Percentiles rank a stretch among this genome's conserved stretches.
Evolutionary conservation across 1,139 yeast species (phyloP).

Genomic region (Pichia sp.): DNA sequence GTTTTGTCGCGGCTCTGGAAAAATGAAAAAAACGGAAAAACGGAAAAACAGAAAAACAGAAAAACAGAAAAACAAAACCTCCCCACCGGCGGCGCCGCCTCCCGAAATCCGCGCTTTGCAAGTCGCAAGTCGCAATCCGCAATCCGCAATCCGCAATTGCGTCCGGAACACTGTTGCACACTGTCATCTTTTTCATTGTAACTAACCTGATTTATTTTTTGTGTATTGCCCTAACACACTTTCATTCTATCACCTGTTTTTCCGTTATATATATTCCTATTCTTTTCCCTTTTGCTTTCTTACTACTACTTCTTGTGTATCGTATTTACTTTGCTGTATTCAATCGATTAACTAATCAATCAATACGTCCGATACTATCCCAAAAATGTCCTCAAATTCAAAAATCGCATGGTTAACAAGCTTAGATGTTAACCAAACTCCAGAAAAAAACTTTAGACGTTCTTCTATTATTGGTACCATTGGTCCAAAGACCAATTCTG

Average conservation of each 20-base stretch:
- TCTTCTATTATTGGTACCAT: constrained; percentile 97
- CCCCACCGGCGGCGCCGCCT: no score
- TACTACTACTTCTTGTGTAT: not conserved
- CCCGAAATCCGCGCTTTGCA: no score
- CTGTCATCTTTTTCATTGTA: not conserved
- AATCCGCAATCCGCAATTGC: no score
- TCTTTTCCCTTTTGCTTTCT: not conserved
- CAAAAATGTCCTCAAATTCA: constrained; percentile 30
- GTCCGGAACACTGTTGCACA: not conserved
- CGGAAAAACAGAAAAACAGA: no score
- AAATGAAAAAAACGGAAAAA: no score
- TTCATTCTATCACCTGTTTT: not conserved
- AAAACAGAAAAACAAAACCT: no score
- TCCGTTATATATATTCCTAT: not conserved
- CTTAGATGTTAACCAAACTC: constrained; percentile 71
- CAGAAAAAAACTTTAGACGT: constrained; percentile 84
- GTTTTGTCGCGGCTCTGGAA: no score
- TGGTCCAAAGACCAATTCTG: constrained; percentile 94
- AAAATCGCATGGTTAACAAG: constrained; percentile 73
- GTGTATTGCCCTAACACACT: no score
- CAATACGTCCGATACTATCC: not conserved
- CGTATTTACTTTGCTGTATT: no score
- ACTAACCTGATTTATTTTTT: not conserved
- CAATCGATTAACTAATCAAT: not conserved
- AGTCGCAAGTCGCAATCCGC: no score